Evolutionary conservation across 2,329 filamentous ascomycete species (phyloP), one percentile per base, ranked within the genome.

Genomic region (Neoarthrinium moseri): DNA sequence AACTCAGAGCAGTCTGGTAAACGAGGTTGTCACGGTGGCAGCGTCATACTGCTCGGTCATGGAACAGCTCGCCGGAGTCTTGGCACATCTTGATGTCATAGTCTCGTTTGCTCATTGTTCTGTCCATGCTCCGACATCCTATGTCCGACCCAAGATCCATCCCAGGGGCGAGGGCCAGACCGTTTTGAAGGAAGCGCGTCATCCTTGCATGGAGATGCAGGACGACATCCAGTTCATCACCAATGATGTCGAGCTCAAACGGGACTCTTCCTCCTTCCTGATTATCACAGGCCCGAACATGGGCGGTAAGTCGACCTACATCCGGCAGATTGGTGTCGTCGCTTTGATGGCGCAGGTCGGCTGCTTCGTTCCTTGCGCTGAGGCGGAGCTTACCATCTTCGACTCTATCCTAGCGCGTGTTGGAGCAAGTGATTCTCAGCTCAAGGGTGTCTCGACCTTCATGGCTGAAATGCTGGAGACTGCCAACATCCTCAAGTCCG

Each of bases 401-500:
- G 94, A 99, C 71, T 94, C 90, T 51, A 96, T 99, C 51, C 86
- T 99, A 30, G 94, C 95, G 0, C 87, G 94, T 56, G 94, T 99
- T 0, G 94, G 95, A 33, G 95, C 94, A 6, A 94, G 88, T 57
- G 95, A 99, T 69, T 95, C 89, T 6, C 94, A 97, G 67, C 85
- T 99, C 52, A 97, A 97, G 70, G 94, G 94, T 27, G 94, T 99
- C 2, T 96, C 90, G 4, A 99, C 94, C 0, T 99, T 99, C 68
- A 99, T 99, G 95, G 94, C 94, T 2, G 94, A 99, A 71, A 99
- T 99, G 94, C 80, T 99, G 18, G 94, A 99, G 66, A 99, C 94
- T 2, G 91, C 94, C 55, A 97, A 97, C 64, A 99, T 99, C 54
- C 84, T 99, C 61, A 97, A 97, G 71, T 95, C 90, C 0, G 94